Evolutionary conservation across 164 flowering plant species (phyloP), one percentile per base, ranked within the genome.

Genomic region (Vitis riparia): DNA sequence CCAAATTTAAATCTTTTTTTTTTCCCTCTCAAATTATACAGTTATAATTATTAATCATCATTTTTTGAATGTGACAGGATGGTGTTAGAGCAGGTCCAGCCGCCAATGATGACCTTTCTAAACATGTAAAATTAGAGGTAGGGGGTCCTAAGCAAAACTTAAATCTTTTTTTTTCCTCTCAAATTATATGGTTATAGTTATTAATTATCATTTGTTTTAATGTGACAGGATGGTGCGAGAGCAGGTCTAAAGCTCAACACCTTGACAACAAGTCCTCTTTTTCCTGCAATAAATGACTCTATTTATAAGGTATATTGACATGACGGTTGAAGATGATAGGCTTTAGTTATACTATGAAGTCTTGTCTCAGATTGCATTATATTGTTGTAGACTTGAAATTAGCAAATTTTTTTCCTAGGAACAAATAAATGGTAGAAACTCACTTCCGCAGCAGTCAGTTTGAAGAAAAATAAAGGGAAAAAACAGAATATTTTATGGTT

Each of bases 301-400:
- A 69, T 85, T 62, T 83, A 83, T 69, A 78, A 89, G 97, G 97
- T 91, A 84, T 44, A 55, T 12, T 30, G 16, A 48, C 50, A n/a
- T 48, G 5, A 59, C 10, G 14, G 62, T 30, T 51, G 10, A 8
- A 29, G 51, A 1, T 73, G 53, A 62, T 37, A 1, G 13, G 57
- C 13, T 15, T 17, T 12, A 52, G 53, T 11, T 71, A 57, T 0
- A 47, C 11, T 71, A 27, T 7, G 8, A 29, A 63, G 14, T 55
- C 11, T 7, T 16, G 49, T 37, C 7, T 23, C 27, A 23, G 27
- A 23, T 23, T 23, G 5, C 55, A 27, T 63, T 64, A 0, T 16
- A 48, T 48, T 59, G 27, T 37, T 9, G 29, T 64, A 61, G 29
- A 17, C 19, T 73, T 61, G 17, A 51, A 10, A 5, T 51, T 56